Base-by-base conservation (phyloP, 208 protist genomes). In the Leptomonas pyrrhocoris region DNA sequence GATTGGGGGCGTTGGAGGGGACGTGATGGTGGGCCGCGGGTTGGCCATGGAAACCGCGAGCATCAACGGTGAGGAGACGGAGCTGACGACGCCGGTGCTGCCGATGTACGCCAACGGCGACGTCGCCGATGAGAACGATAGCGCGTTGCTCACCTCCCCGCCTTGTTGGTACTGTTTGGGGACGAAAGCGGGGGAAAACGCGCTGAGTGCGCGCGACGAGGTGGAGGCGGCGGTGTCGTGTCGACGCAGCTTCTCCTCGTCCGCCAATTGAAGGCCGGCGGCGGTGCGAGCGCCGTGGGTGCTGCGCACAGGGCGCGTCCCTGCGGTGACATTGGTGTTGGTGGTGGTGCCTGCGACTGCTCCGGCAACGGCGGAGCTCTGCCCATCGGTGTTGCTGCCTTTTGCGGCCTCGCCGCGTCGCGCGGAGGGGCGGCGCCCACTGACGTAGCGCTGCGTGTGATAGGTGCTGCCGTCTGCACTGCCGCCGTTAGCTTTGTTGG, bases 161-260 rank as follows among this genome's bases (percentile, higher is more conserved):
- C 28, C 45, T 6, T 11, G 38, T 30, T 65, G 40, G 16, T 65
- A 58, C 55, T 76, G 60, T 23, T 42, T 27, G 7, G 72, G 64
- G 2, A 77, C 18, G 38, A 77, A 77, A 21, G 45, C 72, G 0
- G 72, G 72, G 2, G 72, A 77, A 12, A 48, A 57, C 5, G 64
- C 58, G 45, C 62, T 77, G 28, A 77, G 50, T 42, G 11, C 46
- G 48, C 28, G 55, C 31, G 43, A 59, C 8, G 57, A 55, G 7
- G 38, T n/a, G 16, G 55, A 27, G 30, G 55, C 30, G 8, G 65
- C 18, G 25, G 55, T 40, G 45, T 68, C 49, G 13, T 58, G 45
- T 0, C 36, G 43, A 36, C 45, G 51, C 8, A 49, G 15, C 23
- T 40, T 53, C 1, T 55, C 43, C 45, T 63, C 46, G 19, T 68